Base-by-base conservation (phyloP, 2,329 filamentous ascomycete genomes). In the Elsinoe arachidis region DNA sequence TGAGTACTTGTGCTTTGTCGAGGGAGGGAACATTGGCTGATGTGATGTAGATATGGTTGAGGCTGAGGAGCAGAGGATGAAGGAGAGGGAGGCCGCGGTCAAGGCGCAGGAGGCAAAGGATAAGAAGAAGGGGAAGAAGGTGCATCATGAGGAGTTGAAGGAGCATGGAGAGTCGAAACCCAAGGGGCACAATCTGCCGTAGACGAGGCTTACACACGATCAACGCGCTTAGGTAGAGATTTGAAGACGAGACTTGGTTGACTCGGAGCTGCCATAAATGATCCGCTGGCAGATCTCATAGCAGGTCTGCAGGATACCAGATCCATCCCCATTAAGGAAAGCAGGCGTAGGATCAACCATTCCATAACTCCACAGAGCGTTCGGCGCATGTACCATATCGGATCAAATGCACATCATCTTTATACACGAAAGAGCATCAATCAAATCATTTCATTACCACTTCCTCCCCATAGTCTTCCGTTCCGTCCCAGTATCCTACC, bases 1-100 rank as follows among this genome's bases (percentile, higher is more conserved):
- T 87, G 73, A 69, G 83, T 74, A 62, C 14, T n/a, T n/a, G 14
- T 39, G n/a, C 3, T 3, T 38, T 11, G 3, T 4, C n/a, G 35
- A 38, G 35, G n/a, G n/a, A 9, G 35, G n/a, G n/a, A 38, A 4
- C 3, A 38, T 38, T 3, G 11, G 35, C 37, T 39, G 37, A 30
- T 5, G 15, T 19, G 39, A 21, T 12, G 12, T 65, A 87, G 86
- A 92, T 66, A 92, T 92, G 87, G 86, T 92, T 52, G 87, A 82
- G 60, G 84, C 88, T 17, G 88, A 91, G 75, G 88, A 92, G 76
- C 78, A 79, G 61, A 73, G 77, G 54, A 73, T 80, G 12, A 77
- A 78, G 60, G 76, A 76, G 61, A 68, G 86, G 46, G 71, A 76
- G 59, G 66, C 67, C 53, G 69, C 68, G n/a, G 62, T 68, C 39